These are phyloP conservation scores for Fusarium caatingaense DNA, from an alignment of 2,329 filamentous ascomycete species.

Conservation along the genomic window DNA sequence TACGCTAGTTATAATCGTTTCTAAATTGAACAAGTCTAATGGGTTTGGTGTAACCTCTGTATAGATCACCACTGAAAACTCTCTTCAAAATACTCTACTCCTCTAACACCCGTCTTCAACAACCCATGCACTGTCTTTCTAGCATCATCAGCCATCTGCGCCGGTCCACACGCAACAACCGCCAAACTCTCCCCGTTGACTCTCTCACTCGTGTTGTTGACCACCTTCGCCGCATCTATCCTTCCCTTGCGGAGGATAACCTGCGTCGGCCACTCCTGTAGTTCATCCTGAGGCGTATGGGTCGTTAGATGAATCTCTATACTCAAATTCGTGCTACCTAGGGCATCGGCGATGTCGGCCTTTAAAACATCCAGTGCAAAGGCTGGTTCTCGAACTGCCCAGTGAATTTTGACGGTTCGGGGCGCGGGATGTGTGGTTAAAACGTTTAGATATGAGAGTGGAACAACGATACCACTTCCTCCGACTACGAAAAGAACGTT, in stretches of 20 bases:
- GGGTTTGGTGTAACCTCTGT: too few species aligned
- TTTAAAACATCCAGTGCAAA: constrained; percentile 52
- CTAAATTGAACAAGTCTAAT: background rate
- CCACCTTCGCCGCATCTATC: constrained; percentile 50
- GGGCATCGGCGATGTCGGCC: constrained; percentile 48
- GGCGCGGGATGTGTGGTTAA: constrained; percentile 38
- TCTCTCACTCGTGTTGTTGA: constrained; percentile 45
- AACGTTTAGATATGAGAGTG: constrained; percentile 53
- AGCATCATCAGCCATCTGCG: constrained; percentile 58
- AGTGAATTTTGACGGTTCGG: constrained; percentile 52
- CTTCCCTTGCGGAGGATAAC: constrained; percentile 44
- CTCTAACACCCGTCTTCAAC: constrained; percentile 42
- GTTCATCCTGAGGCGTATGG: constrained; percentile 12
- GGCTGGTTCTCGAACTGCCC: constrained; percentile 56
- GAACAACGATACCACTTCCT: constrained; percentile 58
- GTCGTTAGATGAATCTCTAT: constrained; percentile 54
- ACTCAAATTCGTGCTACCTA: constrained; percentile 47
- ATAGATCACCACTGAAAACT: constrained; percentile 58
- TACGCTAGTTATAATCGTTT: background rate
- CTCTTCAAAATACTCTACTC: constrained; percentile 58
- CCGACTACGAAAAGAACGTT: constrained; percentile 58
- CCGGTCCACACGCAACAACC: constrained; percentile 59
- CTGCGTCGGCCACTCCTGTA: constrained; percentile 26
- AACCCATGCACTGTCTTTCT: constrained; percentile 51
- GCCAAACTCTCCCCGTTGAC: constrained; percentile 49